phyloP scores from a whole-genome alignment of 345 rosid genomes.

The Ceriops zippeliana region DNA sequence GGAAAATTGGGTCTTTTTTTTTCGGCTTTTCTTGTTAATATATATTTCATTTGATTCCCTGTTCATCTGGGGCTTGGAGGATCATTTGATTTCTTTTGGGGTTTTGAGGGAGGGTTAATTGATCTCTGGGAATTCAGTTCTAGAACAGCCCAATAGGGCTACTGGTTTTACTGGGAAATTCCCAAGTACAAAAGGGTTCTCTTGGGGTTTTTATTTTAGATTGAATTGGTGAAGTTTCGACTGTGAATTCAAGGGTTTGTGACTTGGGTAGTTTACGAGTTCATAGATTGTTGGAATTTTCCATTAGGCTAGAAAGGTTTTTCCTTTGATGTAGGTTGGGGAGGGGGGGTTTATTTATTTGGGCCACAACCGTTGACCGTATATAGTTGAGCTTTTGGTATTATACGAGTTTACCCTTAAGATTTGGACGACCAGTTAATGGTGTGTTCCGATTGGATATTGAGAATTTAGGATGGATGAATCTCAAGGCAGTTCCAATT shows the following conservation, averaged over 20 bases:
- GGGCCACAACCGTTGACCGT: neutral
- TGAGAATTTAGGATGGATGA: slow-evolving; percentile 56
- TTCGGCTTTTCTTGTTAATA: no score
- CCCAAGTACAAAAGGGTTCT: slow-evolving; percentile 1
- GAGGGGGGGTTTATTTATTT: neutral
- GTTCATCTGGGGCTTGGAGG: neutral
- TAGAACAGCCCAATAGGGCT: neutral
- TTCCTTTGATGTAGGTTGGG: neutral
- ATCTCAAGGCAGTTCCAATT: slow-evolving; percentile 54
- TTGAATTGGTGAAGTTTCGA: neutral
- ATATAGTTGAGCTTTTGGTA: neutral
- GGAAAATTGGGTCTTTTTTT: no score
- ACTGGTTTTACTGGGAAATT: slow-evolving; percentile 2
- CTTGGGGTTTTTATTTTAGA: neutral
- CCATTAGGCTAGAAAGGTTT: neutral
- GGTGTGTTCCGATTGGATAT: slow-evolving; percentile 11
- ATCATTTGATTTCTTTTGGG: slow-evolving; percentile 5
- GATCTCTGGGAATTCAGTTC: neutral
- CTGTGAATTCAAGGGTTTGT: slow-evolving; percentile 11
- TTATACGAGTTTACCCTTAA: neutral
- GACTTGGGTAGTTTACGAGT: slow-evolving; percentile 16
- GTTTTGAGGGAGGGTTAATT: slow-evolving; percentile 3
- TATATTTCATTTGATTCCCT: neutral
- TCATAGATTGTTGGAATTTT: slow-evolving; percentile 4
- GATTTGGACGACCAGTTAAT: neutral